These are phyloP conservation scores for Diaporthe vexans DNA, from an alignment of 2,329 filamentous ascomycete species.

Conservation along the genomic window DNA sequence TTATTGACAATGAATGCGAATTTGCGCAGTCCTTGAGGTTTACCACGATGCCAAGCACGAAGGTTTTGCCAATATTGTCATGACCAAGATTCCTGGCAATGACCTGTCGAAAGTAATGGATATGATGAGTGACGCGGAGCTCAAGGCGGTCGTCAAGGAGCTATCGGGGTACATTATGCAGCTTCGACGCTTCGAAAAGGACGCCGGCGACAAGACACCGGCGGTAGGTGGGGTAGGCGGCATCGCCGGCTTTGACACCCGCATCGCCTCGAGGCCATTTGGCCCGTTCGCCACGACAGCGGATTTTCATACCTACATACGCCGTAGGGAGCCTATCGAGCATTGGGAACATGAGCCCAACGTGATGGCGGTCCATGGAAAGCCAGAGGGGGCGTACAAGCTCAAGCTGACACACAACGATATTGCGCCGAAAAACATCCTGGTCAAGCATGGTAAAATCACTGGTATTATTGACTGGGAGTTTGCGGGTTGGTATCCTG, in stretches of 20 bases:
- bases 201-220: not conserved
- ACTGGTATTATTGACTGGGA: slow-evolving; percentile 63
- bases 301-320: slow-evolving; percentile 6
- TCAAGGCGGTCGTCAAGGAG: slow-evolving; percentile 7
- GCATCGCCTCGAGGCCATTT: not conserved
- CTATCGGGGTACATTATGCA: slow-evolving; percentile 28
- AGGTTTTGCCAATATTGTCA: slow-evolving; percentile 32
- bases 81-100: slow-evolving; percentile 22
- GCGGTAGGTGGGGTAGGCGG: slow-evolving; percentile 21
- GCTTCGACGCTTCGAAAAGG: slow-evolving; percentile 11
- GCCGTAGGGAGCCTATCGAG: slow-evolving; percentile 13
- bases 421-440: slow-evolving; percentile 59
- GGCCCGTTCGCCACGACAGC: not conserved
- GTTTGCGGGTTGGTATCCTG: slow-evolving; percentile 59
- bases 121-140: not conserved
- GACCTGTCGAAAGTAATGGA: slow-evolving; percentile 1
- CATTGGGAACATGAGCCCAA: slow-evolving; percentile 26
- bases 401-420: slow-evolving; percentile 63
- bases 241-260: not conserved
- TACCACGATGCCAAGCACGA: slow-evolving; percentile 15
- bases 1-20: not conserved
- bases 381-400: slow-evolving; percentile 20
- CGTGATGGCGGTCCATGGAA: slow-evolving; percentile 24
- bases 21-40: slow-evolving; percentile 24
- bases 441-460: slow-evolving; percentile 55